Base-by-base conservation (phyloP, 176 grass and related monocot genomes). In the Rhipidocladum racemiflorum region DNA sequence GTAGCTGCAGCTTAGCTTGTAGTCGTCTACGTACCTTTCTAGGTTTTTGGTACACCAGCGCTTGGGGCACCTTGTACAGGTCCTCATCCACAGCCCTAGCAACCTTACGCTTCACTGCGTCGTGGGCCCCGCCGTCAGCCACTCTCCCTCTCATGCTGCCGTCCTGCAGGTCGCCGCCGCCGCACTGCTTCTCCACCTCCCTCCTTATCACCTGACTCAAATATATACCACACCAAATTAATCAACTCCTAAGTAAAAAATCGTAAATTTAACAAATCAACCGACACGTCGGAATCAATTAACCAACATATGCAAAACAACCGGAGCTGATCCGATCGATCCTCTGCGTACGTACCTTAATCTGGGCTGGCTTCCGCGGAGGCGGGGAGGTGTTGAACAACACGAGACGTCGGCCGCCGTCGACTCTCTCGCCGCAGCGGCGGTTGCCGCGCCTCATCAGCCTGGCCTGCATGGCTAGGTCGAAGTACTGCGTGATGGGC, bases 401-500 rank as follows among this genome's bases (percentile, higher is more conserved):
- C 17, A 76, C 72, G 54, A 80, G 56, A 57, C 61, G 84, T 29
- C 63, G 56, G 4, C 80, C 69, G 27, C 24, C 20, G 69, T 20
- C 70, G 20, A 61, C 60, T n/a, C 30, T 40, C 0, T 15, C 80
- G 72, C 63, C 55, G 65, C 68, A 78, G 3, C 82, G 61, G 60
- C 46, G 77, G 69, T 78, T 75, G 74, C 81, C 62, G 75, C 85
- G 86, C 73, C 80, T 84, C 61, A 88, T 81, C 53, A 93, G 76
- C 81, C 86, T 87, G 56, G 89, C 80, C 78, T 91, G 86, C 85
- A 91, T 91, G 28, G 88, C 92, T 5, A 89, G 80, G 67, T 94
- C 92, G 28, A 94, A 94, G 83, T 94, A 91, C 68, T 94, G 92
- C 28, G 89, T 94, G 84, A 94, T 91, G 8, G 92, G 86, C 24